Evolutionary conservation across 2,329 filamentous ascomycete species (phyloP), one percentile per base, ranked within the genome.

Genomic region (Ascomycota sp.): DNA sequence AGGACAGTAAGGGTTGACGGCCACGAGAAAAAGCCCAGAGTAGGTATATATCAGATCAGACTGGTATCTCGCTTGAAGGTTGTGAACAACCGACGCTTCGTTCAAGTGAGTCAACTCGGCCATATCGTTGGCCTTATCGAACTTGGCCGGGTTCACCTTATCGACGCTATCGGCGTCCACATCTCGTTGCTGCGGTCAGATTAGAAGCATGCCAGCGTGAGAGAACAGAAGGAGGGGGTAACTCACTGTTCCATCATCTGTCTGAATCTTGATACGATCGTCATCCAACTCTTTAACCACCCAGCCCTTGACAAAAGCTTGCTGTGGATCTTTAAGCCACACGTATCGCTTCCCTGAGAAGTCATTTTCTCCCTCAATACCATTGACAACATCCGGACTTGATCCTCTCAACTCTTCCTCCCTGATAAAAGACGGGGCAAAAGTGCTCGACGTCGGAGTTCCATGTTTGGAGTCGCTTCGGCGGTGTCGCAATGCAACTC

Each of bases 91-190:
- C 0, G 89, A 95, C 15, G 86, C 80, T 56, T 98, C 89, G 54
- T 98, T 98, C 38, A 98, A 61, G 53, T 98, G 89, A 5, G 89
- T 98, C 46, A 98, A 66, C 52, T 98, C 89, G 17, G 91, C 89
- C 89, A 98, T 98, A 53, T 98, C 91, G 57, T 91, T 83, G 38
- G 86, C 86, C 56, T 94, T 98, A 66, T 98, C 89, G 57, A 98
- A 98, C 51, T 98, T 98, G 45, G 86, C 86, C 28, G 89, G 89
- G 55, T 98, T 98, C 59, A 98, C 91, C 56, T 94, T 95, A 63
- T 98, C 91, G 40, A 94, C 83, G 43, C 73, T 77, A 43, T 95
- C 85, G 30, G 69, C 57, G 40, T 86, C 75, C 30, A 89, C 75
- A 47, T 92, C 79, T 40, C 82, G 75, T 70, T 93, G 82, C 73